phyloP scores from a whole-genome alignment of 352 stramenopile species.

The Pythium sukuiense region DNA sequence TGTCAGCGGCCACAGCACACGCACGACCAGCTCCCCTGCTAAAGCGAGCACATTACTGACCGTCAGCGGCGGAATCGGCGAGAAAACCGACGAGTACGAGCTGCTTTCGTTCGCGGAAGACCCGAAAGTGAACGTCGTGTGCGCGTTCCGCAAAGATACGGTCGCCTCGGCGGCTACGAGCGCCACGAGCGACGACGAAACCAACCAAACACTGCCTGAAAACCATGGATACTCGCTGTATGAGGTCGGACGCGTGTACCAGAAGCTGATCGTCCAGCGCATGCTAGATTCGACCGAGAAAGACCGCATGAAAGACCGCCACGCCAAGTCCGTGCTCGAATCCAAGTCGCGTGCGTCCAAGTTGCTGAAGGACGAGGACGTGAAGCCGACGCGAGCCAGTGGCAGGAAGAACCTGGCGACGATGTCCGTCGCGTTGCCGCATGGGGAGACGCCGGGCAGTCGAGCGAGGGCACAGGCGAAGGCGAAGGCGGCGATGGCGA shows the following conservation, averaged over 20 bases:
- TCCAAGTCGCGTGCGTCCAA: slow-evolving; percentile 73
- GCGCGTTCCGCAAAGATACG: slow-evolving; percentile 43
- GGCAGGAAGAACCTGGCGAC: neutral
- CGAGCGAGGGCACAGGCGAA: neutral
- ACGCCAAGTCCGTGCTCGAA: slow-evolving; percentile 69
- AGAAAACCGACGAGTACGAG: slow-evolving; percentile 54
- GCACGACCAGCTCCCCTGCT: neutral
- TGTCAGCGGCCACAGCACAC: slow-evolving; percentile 22
- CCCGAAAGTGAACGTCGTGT: slow-evolving; percentile 64
- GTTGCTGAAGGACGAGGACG: slow-evolving; percentile 37
- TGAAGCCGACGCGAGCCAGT: neutral
- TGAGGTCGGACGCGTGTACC: slow-evolving; percentile 59
- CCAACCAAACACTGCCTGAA: neutral
- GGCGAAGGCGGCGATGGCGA: too few relatives aligned
- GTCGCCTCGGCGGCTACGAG: neutral
- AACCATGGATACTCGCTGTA: slow-evolving; percentile 46
- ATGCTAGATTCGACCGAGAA: slow-evolving; percentile 77
- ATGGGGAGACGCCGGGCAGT: neutral
- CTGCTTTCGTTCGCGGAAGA: slow-evolving; percentile 78
- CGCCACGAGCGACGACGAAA: neutral
- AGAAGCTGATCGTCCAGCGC: slow-evolving; percentile 83
- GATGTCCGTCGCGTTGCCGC: slow-evolving; percentile 1
- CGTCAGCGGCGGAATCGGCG: neutral
- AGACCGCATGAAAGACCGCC: slow-evolving; percentile 78
- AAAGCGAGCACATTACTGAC: slow-evolving; percentile 57